Conservation (phyloP, 1,284 basidiomycete genomes). For the Trichosporon ovoides region DNA sequence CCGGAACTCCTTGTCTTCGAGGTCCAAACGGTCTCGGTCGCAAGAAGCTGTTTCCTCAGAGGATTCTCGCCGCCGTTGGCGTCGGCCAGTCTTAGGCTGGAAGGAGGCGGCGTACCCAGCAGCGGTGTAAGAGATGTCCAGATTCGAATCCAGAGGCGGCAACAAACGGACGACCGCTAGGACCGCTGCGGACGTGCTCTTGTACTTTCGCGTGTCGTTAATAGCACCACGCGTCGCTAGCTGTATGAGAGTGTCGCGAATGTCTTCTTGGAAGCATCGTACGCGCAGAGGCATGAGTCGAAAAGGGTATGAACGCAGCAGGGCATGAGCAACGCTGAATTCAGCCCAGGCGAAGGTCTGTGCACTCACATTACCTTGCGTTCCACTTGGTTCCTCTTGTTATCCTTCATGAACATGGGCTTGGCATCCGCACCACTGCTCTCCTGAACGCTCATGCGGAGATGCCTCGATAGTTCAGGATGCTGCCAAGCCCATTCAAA, state of each 20-base stretch:
- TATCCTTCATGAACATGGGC: constrained; percentile 38
- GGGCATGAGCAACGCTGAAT: constrained; percentile 36
- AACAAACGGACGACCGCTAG: not conserved
- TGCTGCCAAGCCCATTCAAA: constrained; percentile 95
- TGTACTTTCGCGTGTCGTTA: not conserved
- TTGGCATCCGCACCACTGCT: not conserved
- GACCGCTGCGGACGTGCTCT: not conserved
- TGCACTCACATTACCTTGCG: constrained; percentile 40
- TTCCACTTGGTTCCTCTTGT: constrained; percentile 34
- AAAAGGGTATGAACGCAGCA: constrained; percentile 28
- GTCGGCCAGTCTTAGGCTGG: not conserved
- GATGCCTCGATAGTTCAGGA: constrained; percentile 52
- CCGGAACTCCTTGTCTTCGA: constrained; percentile 58
- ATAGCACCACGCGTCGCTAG: not conserved
- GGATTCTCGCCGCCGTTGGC: constrained; percentile 54
- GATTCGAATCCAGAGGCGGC: not conserved
- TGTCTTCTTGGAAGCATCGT: constrained; percentile 59
- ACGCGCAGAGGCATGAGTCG: constrained; percentile 46
- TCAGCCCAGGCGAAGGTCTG: not conserved
- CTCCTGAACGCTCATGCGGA: constrained; percentile 25
- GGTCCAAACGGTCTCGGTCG: constrained; percentile 54
- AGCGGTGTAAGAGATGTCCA: constrained; percentile 41
- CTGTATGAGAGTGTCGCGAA: constrained; percentile 17
- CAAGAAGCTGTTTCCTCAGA: constrained; percentile 38
- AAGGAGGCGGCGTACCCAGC: constrained; percentile 35